Conservation (phyloP, 257 asterid genomes). For the Solanum virginianum region DNA sequence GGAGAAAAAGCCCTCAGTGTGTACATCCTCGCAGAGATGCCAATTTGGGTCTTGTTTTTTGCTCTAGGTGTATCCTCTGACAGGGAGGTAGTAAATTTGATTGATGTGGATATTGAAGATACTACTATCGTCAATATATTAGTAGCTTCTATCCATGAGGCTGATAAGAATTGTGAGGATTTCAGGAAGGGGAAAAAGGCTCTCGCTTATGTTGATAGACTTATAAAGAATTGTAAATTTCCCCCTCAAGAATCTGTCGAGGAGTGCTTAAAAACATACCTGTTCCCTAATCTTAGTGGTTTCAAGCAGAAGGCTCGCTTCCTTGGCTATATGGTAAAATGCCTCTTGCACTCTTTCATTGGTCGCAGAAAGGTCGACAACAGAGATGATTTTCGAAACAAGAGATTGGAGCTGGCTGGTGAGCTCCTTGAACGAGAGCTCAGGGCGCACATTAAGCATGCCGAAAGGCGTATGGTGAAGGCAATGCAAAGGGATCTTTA, state of each 20-base stretch:
- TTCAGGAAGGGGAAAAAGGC: constrained; percentile 53
- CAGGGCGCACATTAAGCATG: constrained; percentile 72
- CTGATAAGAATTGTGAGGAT: constrained; percentile 52
- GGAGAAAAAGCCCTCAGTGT: constrained; percentile 55
- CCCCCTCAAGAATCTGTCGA: constrained; percentile 77
- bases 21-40: constrained; percentile 57
- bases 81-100: constrained; percentile 48
- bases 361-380: constrained; percentile 73
- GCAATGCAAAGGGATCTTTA: constrained; percentile 77
- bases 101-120: constrained; percentile 42
- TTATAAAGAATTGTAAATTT: constrained; percentile 36
- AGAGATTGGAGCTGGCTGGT: constrained; percentile 86
- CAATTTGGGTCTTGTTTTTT: constrained; percentile 76
- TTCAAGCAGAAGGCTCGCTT: constrained; percentile 62
- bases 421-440: constrained; percentile 83
- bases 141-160: constrained; percentile 57
- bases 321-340: constrained; percentile 82
- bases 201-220: constrained; percentile 24
- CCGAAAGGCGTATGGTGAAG: constrained; percentile 66
- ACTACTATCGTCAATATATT: constrained; percentile 42
- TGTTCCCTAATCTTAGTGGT: constrained; percentile 56
- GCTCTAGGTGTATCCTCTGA: constrained; percentile 77
- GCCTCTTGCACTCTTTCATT: constrained; percentile 63
- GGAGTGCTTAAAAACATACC: constrained; percentile 39
- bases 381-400: constrained; percentile 81